These are phyloP conservation scores for Monosporascus sp. DNA, from an alignment of 2,329 filamentous ascomycete species.

Conservation along the genomic window DNA sequence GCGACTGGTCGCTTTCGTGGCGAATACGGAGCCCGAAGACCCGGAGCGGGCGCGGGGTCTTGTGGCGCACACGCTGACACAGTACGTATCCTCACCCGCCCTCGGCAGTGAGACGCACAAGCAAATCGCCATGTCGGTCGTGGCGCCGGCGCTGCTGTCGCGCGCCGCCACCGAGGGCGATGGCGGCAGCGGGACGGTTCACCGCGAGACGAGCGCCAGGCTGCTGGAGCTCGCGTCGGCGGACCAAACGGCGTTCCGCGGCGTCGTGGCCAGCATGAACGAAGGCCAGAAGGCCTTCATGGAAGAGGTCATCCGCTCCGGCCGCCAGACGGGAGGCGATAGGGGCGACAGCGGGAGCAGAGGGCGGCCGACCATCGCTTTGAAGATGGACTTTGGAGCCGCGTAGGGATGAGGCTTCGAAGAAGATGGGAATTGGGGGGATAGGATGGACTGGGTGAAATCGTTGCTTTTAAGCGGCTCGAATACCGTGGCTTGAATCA, in stretches of 20 bases:
- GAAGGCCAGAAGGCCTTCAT: constrained; percentile 68
- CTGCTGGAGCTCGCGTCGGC: constrained; percentile 76
- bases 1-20: constrained; percentile 69
- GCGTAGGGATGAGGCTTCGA: no score
- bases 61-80: constrained; percentile 68
- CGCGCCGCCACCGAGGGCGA: constrained; percentile 62
- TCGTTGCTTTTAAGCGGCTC: no score
- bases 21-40: constrained; percentile 66
- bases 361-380: constrained; percentile 74
- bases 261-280: constrained; percentile 66
- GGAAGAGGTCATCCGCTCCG: constrained; percentile 72
- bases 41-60: constrained; percentile 69
- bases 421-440: no score
- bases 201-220: constrained; percentile 68
- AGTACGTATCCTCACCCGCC: constrained; percentile 55
- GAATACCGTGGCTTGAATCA: no score
- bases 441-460: no score
- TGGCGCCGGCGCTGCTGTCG: constrained; percentile 72
- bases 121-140: constrained; percentile 63
- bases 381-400: constrained; percentile 86
- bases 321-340: constrained; percentile 41
- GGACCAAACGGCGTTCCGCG: constrained; percentile 69
- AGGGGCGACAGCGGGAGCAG: constrained; percentile 36
- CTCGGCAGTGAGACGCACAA: constrained; percentile 33
- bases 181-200: constrained; percentile 33